Evolutionary conservation across 75 land plant species (phyloP), one percentile per base, ranked within the genome.

Genomic region (Picea sitchensis): DNA sequence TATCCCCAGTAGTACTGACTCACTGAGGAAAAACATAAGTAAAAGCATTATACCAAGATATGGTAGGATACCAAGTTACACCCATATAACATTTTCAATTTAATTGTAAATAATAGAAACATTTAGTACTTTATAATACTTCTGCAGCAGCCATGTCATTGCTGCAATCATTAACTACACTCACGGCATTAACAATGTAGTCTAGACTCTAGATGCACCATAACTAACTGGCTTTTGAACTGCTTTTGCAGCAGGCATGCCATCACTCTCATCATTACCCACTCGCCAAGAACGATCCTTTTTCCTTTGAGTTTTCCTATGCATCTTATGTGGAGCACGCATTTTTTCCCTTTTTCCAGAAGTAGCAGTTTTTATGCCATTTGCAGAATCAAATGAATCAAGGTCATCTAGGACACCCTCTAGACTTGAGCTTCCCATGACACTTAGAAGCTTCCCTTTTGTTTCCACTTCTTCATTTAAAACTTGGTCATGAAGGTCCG

Each of bases 271-370:
- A 81, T 90, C 92, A 79, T 90, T 90, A 12, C 85, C 76, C 3
- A 86, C 98, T 59, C 99, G 87, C 99, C 99, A 96, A 57, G 93
- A 88, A 1, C 99, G 91, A 76, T 96, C 94, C 76, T 95, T 96
- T 87, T 86, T 91, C 76, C 90, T 90, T 80, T 92, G 92, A 3
- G 87, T 83, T 84, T 97, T 97, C 87, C 89, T 95, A 73, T 97
- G 99, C 75, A 86, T 87, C 81, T 95, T 97, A 73, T 95, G 92
- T 11, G 86, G 38, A n/a, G 91, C 86, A 17, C 44, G 79, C 36
- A 78, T 72, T 47, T 31, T 58, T 26, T 30, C 44, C 76, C 77
- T 76, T 14, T 26, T 76, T 13, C 2, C 65, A 32, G 72, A 76
- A 69, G 56, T 72, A n/a, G 59, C 59, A 0, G 81, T 20, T 14